Evolutionary conservation across 495 filamentous ascomycete species (phyloP).

Genomic region (Geopyxis carbonaria): DNA sequence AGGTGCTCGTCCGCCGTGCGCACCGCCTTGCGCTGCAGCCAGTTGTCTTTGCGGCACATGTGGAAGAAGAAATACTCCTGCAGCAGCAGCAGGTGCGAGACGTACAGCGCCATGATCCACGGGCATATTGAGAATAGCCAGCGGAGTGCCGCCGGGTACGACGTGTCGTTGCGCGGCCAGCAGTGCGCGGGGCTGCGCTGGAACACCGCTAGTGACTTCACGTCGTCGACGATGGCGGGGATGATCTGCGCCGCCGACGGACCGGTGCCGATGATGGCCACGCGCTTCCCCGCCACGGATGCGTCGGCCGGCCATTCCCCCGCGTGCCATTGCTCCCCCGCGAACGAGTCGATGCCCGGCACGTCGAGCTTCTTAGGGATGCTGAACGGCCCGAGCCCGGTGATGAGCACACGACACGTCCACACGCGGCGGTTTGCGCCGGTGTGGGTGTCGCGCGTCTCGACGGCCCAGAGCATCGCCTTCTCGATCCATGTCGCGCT

Average conservation of each 20-base stretch:
- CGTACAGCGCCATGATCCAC: no score
- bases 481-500: not conserved
- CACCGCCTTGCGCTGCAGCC: no score
- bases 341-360: not conserved
- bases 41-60: no score
- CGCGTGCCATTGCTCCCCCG: not conserved
- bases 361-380: not conserved
- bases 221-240: conserved; percentile 6
- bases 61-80: no score
- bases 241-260: conserved; percentile 26
- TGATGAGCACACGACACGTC: not conserved
- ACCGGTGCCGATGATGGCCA: conserved; percentile 39
- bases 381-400: not conserved
- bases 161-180: not conserved
- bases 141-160: no score
- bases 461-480: not conserved
- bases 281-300: conserved; percentile 30
- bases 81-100: no score
- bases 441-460: not conserved
- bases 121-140: no score
- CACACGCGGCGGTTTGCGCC: not conserved
- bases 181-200: conserved; percentile 14
- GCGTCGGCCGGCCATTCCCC: not conserved
- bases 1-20: no score
- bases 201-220: conserved; percentile 7